Evolutionary conservation across 257 asterid genomes (phyloP).

Genomic region (Osmanthus fragrans): DNA sequence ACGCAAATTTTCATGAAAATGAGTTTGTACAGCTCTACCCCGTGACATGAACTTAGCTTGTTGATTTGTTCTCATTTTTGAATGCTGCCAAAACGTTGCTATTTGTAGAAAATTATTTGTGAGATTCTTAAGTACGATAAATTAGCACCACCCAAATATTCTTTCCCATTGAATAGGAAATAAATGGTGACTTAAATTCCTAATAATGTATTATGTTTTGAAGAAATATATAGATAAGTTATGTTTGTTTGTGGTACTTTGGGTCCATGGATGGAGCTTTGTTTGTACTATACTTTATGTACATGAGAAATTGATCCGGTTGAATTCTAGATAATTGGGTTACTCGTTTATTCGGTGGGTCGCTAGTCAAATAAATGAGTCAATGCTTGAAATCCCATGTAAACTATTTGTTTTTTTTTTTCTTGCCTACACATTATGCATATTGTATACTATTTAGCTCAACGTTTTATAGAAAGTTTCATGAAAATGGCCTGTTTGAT

Average conservation of each 20-base stretch:
- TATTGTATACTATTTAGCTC: no score
- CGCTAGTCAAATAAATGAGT: no score
- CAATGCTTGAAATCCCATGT: no score
- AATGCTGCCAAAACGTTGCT: conserved; percentile 20
- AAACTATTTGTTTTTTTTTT: no score
- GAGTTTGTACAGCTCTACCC: conserved; percentile 11
- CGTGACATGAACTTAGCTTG: conserved; percentile 18
- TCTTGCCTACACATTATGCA: no score
- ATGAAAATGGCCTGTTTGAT: neutral
- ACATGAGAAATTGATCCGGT: neutral
- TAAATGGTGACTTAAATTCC: conserved; percentile 30
- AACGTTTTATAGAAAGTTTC: neutral
- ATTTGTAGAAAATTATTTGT: conserved; percentile 23
- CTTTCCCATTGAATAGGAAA: conserved; percentile 23
- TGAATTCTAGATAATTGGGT: neutral
- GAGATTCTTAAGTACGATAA: conserved; percentile 16
- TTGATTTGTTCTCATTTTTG: conserved; percentile 22
- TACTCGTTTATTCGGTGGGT: neutral
- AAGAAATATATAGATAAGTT: conserved; percentile 11
- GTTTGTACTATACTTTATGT: neutral
- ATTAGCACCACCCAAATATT: conserved; percentile 24
- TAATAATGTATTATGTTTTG: conserved; percentile 10
- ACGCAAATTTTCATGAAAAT: neutral
- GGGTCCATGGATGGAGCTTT: conserved; percentile 19
- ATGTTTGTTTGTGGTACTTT: conserved; percentile 18